These are phyloP conservation scores for Dactylellina drechsleri DNA, from an alignment of 2,329 filamentous ascomycete genomes.

Conservation along the genomic window DNA sequence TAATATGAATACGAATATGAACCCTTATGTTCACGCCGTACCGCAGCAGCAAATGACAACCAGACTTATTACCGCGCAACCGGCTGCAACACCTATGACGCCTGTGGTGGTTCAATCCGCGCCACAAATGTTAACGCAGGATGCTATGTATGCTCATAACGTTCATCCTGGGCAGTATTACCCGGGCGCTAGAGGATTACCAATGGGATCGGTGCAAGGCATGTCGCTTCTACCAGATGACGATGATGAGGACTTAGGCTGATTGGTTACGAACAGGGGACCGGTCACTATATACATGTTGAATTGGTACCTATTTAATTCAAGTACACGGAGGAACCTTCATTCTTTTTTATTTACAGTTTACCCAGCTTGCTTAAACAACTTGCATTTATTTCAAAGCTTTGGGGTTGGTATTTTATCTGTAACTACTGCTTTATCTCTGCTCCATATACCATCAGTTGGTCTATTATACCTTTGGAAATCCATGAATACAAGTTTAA, in stretches of 20 bases:
- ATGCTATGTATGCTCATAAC: conserved; percentile 15
- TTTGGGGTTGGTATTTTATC: conserved; percentile 33
- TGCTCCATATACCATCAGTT: conserved; percentile 1
- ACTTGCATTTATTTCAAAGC: conserved; percentile 19
- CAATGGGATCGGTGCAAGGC: conserved; percentile 15
- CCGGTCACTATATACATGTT: too few relatives aligned
- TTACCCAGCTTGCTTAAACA: not conserved
- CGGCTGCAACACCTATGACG: not conserved
- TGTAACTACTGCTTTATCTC: conserved; percentile 32
- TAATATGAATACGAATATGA: conserved; percentile 25
- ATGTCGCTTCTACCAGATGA: not conserved
- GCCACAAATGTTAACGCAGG: conserved; percentile 29
- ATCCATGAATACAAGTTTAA: not conserved
- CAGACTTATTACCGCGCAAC: conserved; percentile 5
- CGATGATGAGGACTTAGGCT: conserved; percentile 20
- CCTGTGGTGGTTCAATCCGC: conserved; percentile 19
- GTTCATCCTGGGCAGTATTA: conserved; percentile 27
- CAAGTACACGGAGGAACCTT: too few relatives aligned
- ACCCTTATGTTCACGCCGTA: conserved; percentile 8
- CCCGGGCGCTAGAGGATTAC: not conserved
- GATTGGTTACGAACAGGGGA: not conserved
- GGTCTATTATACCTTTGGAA: not conserved
- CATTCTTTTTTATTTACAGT: conserved; percentile 5
- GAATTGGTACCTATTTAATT: too few relatives aligned
- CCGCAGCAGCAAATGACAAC: conserved; percentile 4